Evolutionary conservation across 2,329 filamentous ascomycete genomes (phyloP), one percentile per base, ranked within the genome.

Genomic region (Epichloe scottii): DNA sequence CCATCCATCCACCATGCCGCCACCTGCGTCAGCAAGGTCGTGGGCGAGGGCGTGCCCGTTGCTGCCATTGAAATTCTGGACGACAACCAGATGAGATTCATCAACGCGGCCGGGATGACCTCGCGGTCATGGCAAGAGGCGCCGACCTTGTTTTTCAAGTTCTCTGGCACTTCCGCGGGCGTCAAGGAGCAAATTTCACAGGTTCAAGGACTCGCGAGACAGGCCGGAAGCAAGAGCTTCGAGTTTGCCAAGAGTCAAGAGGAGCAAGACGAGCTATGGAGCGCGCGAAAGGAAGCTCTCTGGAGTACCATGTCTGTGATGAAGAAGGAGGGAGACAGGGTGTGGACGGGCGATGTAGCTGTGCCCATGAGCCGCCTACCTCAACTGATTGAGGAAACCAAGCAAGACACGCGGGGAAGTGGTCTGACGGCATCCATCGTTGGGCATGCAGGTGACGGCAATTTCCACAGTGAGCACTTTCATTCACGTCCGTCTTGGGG

Each of bases 11-110:
- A 85, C 44, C 72, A 79, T 56, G 89, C 89, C 1, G 88, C 87
- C 15, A 77, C 84, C 62, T 94, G 88, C 64, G 89, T 93, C 2
- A 81, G 84, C 57, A 77, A 77, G 50, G 88, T 95, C 11, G 89
- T 96, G 4, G 81, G 80, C 43, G 78, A 85, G 49, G 89, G 89
- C 26, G 79, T 95, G 11, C 87, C 87, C 33, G 83, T 96, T 41
- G 89, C 90, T 0, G 90, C 90, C n/a, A 82, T 96, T 42, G 90
- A 96, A 70, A 85, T 96, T 52, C 74, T 96, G 30, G 90, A 96
- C 68, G 89, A 95, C 63, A 84, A 89, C 52, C 89, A 95, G 71
- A 96, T 96, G 79, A 72, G 70, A 59, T 78, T 76, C 63, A 81
- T 84, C 68, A 82, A 84, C 68, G 71, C 77, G 30, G 79, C 82